Percentiles rank a stretch among this genome's conserved stretches.
Conservation (phyloP, 129 eudicot genomes). For the Arctium lappa region DNA sequence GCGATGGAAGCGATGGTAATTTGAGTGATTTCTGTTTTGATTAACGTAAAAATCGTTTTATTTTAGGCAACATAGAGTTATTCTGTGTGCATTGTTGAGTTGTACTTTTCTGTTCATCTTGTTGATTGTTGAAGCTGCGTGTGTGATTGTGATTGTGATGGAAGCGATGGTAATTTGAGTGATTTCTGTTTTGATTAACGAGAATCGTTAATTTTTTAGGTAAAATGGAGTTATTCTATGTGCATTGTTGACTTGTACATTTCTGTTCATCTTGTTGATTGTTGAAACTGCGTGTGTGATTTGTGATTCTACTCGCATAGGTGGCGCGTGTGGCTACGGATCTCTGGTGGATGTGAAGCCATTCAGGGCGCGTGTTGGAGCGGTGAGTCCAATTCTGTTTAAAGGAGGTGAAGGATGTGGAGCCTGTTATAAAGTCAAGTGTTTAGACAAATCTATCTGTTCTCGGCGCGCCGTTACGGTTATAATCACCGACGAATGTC, state of each 20-base stretch:
- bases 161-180: slow-evolving; percentile 46
- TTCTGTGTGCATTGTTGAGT: background rate
- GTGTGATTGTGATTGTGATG: slow-evolving; percentile 35
- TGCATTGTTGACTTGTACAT: slow-evolving; percentile 2
- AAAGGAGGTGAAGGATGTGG: slow-evolving; percentile 96
- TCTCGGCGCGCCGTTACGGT: slow-evolving; percentile 78
- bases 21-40: background rate
- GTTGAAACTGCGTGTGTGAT: background rate
- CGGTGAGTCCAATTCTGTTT: slow-evolving; percentile 85
- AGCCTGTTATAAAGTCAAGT: slow-evolving; percentile 89
- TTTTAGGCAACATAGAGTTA: too few relatives aligned
- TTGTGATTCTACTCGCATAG: slow-evolving; percentile 26
- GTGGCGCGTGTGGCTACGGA: slow-evolving; percentile 99
- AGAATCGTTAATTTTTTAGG: background rate
- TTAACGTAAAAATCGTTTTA: too few relatives aligned
- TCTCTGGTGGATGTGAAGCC: slow-evolving; percentile 93
- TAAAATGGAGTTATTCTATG: background rate
- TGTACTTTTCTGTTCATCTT: background rate
- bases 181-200: background rate
- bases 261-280: slow-evolving; percentile 7
- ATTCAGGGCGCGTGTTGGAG: slow-evolving; percentile 85
- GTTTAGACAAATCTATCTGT: slow-evolving; percentile 78
- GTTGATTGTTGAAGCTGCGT: slow-evolving; percentile 5
- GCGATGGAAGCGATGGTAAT: slow-evolving; percentile 90
- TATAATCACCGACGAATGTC: slow-evolving; percentile 82